Conservation (phyloP, 2,329 filamentous ascomycete genomes). For the Clarireedia homoeocarpa region DNA sequence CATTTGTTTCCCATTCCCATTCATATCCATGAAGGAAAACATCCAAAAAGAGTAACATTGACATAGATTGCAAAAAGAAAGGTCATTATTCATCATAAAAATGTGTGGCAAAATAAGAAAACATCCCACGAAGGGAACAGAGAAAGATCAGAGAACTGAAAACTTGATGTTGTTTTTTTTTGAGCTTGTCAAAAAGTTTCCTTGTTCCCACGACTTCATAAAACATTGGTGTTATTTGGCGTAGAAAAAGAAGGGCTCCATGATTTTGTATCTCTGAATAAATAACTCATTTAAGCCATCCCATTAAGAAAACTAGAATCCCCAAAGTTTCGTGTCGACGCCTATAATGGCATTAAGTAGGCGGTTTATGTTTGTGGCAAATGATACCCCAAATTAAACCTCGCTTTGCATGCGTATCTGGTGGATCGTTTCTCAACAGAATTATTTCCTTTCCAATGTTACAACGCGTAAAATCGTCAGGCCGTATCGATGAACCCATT, state of each 20-base stretch:
- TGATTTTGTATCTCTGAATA: slow-evolving; percentile 7
- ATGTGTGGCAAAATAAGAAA: slow-evolving; percentile 4
- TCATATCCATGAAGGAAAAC: background rate
- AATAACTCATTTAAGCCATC: slow-evolving; percentile 10
- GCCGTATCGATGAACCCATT: slow-evolving; percentile 14
- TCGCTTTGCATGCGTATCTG: slow-evolving; percentile 25
- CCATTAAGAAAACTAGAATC: slow-evolving; percentile 4
- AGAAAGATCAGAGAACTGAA: background rate
- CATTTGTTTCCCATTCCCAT: background rate
- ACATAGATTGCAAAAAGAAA: background rate
- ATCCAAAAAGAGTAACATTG: background rate
- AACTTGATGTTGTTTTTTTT: background rate
- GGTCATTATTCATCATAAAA: slow-evolving; percentile 10
- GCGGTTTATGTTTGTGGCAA: slow-evolving; percentile 16
- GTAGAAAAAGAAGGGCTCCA: background rate
- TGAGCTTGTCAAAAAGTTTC: slow-evolving; percentile 1
- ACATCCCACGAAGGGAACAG: background rate
- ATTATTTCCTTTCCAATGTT: slow-evolving; percentile 17
- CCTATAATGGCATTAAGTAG: slow-evolving; percentile 27
- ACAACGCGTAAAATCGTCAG: slow-evolving; percentile 21
- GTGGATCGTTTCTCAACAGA: slow-evolving; percentile 19
- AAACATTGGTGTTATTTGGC: background rate
- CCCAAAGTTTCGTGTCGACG: slow-evolving; percentile 12
- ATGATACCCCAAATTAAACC: slow-evolving; percentile 7
- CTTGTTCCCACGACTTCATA: slow-evolving; percentile 7